These are phyloP conservation scores for Ogataea allantospora DNA, from an alignment of 805 yeast species.

Conservation along the genomic window DNA sequence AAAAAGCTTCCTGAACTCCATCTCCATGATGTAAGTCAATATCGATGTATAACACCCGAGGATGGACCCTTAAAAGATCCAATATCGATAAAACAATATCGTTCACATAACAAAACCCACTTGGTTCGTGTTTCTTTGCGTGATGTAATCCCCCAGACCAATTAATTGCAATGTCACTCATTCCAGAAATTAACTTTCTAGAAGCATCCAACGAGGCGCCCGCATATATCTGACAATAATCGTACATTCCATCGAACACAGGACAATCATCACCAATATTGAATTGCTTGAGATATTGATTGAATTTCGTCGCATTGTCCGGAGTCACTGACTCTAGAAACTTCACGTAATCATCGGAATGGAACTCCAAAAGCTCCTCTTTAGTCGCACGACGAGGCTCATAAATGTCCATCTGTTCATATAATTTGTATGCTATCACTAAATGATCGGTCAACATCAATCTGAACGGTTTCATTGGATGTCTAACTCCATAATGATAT, in stretches of 20 bases:
- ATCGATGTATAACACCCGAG: constrained; percentile 89
- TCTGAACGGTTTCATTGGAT: constrained; percentile 98
- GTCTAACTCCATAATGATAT: constrained; percentile 88
- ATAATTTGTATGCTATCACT: constrained; percentile 78
- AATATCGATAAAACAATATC: constrained; percentile 89
- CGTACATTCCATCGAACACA: constrained; percentile 91
- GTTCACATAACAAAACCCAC: constrained; percentile 93
- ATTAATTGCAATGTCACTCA: constrained; percentile 91
- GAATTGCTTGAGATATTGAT: constrained; percentile 61
- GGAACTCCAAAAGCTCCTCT: constrained; percentile 79
- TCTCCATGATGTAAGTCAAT: constrained; percentile 97
- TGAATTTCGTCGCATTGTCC: constrained; percentile 59
- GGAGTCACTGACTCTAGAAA: constrained; percentile 78
- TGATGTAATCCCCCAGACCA: constrained; percentile 98
- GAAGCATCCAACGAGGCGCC: constrained; percentile 96
- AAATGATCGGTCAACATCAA: constrained; percentile 91
- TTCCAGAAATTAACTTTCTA: constrained; percentile 76
- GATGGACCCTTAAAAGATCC: constrained; percentile 82
- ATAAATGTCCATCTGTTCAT: constrained; percentile 88
- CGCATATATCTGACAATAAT: constrained; percentile 81
- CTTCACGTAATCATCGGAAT: constrained; percentile 80
- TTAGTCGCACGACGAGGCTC: constrained; percentile 78
- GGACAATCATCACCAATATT: constrained; percentile 95
- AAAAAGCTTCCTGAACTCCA: constrained; percentile 97
- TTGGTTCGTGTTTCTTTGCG: constrained; percentile 91